phyloP scores from a whole-genome alignment of 768 basidiomycete species.

The Daedaleopsis sinensis region DNA sequence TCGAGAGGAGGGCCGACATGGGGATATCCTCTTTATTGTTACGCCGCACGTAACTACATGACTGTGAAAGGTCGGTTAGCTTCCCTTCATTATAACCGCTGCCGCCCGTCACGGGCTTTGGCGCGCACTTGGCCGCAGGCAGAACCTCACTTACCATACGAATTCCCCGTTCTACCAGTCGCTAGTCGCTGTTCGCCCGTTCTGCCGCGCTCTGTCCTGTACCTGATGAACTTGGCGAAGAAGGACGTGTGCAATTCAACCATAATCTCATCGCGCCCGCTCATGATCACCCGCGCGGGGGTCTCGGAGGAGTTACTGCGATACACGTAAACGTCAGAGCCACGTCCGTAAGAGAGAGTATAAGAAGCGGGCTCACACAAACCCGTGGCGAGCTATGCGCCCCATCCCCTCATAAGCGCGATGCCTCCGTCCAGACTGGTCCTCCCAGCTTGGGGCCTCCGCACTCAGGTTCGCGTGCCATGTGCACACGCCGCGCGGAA shows the following conservation, averaged over 20 bases:
- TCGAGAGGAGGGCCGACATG: too few species aligned
- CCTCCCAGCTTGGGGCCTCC: neutral
- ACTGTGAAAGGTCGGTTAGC: too few species aligned
- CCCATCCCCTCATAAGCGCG: conserved; percentile 7
- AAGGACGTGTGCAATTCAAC: conserved; percentile 3
- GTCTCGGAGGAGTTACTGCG: neutral
- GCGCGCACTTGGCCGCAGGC: too few species aligned
- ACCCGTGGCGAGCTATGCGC: conserved; percentile 7
- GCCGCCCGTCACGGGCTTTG: too few species aligned
- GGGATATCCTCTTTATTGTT: too few species aligned
- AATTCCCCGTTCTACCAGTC: neutral
- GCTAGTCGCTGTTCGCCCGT: neutral
- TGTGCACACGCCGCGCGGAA: conserved; percentile 25
- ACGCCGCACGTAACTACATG: too few species aligned
- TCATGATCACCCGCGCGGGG: conserved; percentile 2
- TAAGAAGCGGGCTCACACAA: neutral
- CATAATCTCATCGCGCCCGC: conserved; percentile 8
- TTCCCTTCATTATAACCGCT: too few species aligned
- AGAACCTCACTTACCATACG: neutral
- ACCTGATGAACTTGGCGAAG: conserved; percentile 10
- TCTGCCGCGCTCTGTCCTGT: conserved; percentile 2
- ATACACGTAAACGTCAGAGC: neutral
- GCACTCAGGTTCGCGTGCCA: conserved; percentile 16
- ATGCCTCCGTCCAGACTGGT: neutral
- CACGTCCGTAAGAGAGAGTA: neutral